Evolutionary conservation across 306 rosid genomes (phyloP), one percentile per base, ranked within the genome.

Genomic region (Herpetospermum pedunculosum): DNA sequence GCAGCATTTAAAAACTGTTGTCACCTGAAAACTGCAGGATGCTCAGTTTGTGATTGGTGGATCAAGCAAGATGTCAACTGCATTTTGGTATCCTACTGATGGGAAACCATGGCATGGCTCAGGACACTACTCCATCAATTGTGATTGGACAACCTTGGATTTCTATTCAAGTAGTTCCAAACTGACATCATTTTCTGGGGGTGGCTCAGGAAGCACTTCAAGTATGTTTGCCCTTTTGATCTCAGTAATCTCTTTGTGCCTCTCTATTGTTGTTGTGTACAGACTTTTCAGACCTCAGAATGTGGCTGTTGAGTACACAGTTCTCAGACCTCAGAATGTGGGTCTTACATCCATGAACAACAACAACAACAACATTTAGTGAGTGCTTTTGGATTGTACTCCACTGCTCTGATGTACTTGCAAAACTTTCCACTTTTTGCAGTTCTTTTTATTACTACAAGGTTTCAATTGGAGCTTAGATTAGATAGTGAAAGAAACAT

Each of bases 61-160:
- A 80, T 76, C 91, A 44, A 91, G 95, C 75, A 86, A 86, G 86
- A 88, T 91, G 92, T 87, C 98, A 30, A 94, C 82, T 21, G 98
- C 95, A 83, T 89, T 91, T 81, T 94, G 98, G 98, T 91, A 89
- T 76, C 98, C 98, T 9, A 80, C 81, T 40, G 94, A 88, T 71
- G 88, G 81, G 65, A 69, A 87, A 34, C 88, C 98, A 34, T 94
- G 98, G 98, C 95, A 81, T 77, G 97, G 92, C 13, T 89, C 98
- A 10, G 97, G 91, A 49, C 98, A 94, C 88, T 94, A 83, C 77
- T 82, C 98, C 18, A 72, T 94, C 37, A 67, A 84, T 84, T 94
- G 98, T 64, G 97, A 91, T 78, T 94, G 98, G 98, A 85, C 88
- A 69, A 80, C 95, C 59, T 70, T 94, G 50, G 98, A 91, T 77